These are phyloP conservation scores for Neolentinus lepideus DNA, from an alignment of 1,284 basidiomycete genomes.

Conservation along the genomic window DNA sequence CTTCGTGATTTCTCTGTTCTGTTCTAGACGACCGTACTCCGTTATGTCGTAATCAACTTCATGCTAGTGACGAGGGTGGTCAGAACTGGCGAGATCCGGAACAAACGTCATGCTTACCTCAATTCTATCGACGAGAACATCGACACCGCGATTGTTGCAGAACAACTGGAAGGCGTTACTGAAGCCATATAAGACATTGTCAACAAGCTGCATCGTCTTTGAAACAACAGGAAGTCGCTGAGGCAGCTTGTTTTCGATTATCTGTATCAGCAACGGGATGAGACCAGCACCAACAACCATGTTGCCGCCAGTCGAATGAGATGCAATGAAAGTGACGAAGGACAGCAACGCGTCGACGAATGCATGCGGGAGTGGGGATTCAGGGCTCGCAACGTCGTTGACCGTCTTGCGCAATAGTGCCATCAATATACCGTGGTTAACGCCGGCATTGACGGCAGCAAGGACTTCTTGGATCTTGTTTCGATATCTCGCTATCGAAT, in stretches of 20 bases:
- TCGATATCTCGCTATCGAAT: constrained; percentile 85
- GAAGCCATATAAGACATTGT: constrained; percentile 88
- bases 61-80: constrained; percentile 33
- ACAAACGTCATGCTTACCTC: constrained; percentile 45
- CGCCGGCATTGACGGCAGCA: constrained; percentile 88
- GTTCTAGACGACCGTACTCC: constrained; percentile 38
- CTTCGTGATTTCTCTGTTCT: constrained; percentile 42
- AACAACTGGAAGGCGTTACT: constrained; percentile 83
- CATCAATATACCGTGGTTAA: constrained; percentile 95
- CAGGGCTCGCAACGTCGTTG: constrained; percentile 56
- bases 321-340: constrained; percentile 85
- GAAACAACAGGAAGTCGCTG: constrained; percentile 68
- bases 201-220: constrained; percentile 89
- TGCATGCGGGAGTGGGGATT: constrained; percentile 66
- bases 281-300: constrained; percentile 98
- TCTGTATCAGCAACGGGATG: constrained; percentile 82
- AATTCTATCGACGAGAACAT: constrained; percentile 81
- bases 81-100: constrained; percentile 6
- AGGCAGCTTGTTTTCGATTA: constrained; percentile 72
- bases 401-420: constrained; percentile 78
- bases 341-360: constrained; percentile 84
- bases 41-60: constrained; percentile 67
- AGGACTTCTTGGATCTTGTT: constrained; percentile 83
- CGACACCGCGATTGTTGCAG: constrained; percentile 80
- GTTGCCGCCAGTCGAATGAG: constrained; percentile 79